These are phyloP conservation scores for Xylariomycetidae sp. DNA, from an alignment of 2,329 filamentous ascomycete species.

Conservation along the genomic window DNA sequence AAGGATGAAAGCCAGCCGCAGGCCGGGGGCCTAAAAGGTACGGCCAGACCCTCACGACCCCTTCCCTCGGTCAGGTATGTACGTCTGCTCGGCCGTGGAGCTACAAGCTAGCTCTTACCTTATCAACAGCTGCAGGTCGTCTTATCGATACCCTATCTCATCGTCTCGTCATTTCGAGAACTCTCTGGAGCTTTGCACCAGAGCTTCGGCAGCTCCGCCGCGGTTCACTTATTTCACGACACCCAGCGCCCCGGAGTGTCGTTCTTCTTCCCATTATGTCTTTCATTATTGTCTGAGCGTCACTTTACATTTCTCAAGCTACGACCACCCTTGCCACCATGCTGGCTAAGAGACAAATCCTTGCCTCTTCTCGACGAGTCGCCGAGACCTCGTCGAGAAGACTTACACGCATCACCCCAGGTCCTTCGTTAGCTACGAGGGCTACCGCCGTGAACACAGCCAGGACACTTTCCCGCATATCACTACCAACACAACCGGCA, in stretches of 20 bases:
- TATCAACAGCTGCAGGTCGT: no score
- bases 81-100: no score
- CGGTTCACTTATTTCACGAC: no score
- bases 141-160: conserved; percentile 16
- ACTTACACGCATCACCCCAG: conserved; percentile 16
- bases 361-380: conserved; percentile 29
- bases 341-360: conserved; percentile 33
- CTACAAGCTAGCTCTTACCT: no score
- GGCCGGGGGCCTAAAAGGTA: no score
- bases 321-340: conserved; percentile 22
- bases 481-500: conserved; percentile 13
- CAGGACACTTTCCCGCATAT: conserved; percentile 10
- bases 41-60: no score
- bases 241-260: no score
- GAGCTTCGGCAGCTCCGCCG: no score
- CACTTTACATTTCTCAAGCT: no score
- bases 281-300: no score
- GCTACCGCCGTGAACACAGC: conserved; percentile 16
- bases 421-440: conserved; percentile 17
- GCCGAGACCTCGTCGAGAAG: conserved; percentile 20
- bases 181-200: conserved; percentile 19
- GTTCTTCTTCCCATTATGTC: conserved; percentile 2
- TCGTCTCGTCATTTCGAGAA: conserved; percentile 23
- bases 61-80: no score
- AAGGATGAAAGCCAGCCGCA: no score